Evolutionary conservation across 257 asterid genomes (phyloP).

Genomic region (Leonotis leonurus): DNA sequence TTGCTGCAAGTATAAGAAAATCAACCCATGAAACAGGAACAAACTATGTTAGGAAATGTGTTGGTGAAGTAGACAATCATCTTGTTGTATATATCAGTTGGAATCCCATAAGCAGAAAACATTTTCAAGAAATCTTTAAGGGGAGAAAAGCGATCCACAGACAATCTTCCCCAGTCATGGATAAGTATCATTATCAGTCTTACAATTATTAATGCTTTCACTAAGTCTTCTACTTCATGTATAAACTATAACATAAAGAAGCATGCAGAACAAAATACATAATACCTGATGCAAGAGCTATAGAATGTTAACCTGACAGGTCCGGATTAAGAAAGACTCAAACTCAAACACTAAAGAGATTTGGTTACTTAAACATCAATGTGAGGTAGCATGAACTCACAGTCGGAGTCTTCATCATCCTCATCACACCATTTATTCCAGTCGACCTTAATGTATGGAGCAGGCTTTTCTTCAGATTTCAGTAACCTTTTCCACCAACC

Average conservation of each 20-base stretch:
- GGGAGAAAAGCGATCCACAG: background rate
- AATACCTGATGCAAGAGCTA: background rate
- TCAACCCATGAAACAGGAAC: too few species aligned
- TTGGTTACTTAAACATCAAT: background rate
- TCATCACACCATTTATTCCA: conserved; percentile 94
- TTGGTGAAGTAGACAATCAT: background rate
- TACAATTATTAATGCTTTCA: background rate
- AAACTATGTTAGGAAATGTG: background rate
- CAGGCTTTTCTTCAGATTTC: conserved; percentile 73
- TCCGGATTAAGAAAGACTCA: background rate
- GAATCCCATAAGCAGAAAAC: background rate
- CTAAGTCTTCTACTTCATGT: background rate
- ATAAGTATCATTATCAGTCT: background rate
- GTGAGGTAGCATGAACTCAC: conserved; percentile 40
- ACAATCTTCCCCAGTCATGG: background rate
- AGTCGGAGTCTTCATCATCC: conserved; percentile 69
- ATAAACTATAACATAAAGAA: background rate
- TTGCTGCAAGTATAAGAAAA: conserved; percentile 43
- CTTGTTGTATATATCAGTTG: background rate
- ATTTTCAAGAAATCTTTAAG: background rate
- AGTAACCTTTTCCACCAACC: conserved; percentile 83
- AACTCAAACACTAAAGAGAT: background rate
- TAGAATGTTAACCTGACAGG: background rate
- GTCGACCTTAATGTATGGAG: conserved; percentile 80
- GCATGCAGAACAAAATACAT: background rate